Evolutionary conservation across 257 asterid species (phyloP), one percentile per base, ranked within the genome.

Genomic region (Leonotis leonurus): DNA sequence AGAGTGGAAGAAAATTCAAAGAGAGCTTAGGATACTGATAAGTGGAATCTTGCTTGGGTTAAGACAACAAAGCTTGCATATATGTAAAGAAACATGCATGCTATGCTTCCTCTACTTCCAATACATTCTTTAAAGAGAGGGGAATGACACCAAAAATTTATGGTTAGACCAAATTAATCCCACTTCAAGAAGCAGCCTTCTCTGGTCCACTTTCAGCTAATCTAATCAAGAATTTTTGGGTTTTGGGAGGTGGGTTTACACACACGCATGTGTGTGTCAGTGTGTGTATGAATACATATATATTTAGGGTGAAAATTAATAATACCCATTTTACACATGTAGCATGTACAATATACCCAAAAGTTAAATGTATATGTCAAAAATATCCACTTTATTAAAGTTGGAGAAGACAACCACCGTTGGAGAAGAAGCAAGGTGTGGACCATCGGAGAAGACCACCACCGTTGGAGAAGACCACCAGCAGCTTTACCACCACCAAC

Each of bases 1-100:
- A 1, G 18, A 10, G 13, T 8, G 54, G 2, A 9, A 37, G 36
- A 58, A 37, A 18, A 18, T 9, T 16, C 40, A 3, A n/a, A 46
- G 33, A 51, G 72, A 43, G 68, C 68, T 58, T 69, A 73, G 77
- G 77, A 78, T 70, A 33, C 77, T 59, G 52, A 69, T 60, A 50
- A 49, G 6, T 62, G 35, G 67, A 54, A 66, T 46, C 32, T 60
- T 44, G 74, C 37, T 60, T 60, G 65, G 64, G 29, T 57, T 48
- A 26, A 53, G 66, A 29, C 70, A 68, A 29, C 70, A 68, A 68
- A 64, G 73, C 36, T 65, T 55, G 65, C 44, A 18, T 16, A 58
- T 54, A 52, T 29, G 52, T 46, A 60, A 65, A 65, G 68, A 25
- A 45, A 22, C 66, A 72, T 27, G 57, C 69, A 56, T 43, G 49